phyloP scores from a whole-genome alignment of 169 alveolate genomes.

The Eimeria brunetti region DNA sequence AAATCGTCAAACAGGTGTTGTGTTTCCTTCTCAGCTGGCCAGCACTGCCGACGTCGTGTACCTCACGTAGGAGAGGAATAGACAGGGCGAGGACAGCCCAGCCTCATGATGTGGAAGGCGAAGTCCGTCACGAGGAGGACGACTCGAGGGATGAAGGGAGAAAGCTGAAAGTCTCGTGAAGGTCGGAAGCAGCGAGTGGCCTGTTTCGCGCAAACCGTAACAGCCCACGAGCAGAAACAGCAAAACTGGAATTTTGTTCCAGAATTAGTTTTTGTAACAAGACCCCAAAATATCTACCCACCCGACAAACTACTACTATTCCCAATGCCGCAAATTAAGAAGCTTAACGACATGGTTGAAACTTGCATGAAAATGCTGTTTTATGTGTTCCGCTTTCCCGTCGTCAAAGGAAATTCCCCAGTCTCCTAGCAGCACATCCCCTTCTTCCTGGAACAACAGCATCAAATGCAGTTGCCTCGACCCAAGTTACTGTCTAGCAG shows the following conservation, averaged over 20 bases:
- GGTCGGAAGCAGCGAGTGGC: slow-evolving; percentile 71
- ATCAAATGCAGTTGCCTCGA: background rate
- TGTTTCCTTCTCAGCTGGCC: background rate
- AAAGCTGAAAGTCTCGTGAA: slow-evolving; percentile 32
- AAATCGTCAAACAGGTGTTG: background rate
- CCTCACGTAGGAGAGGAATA: slow-evolving; percentile 77
- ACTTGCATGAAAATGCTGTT: slow-evolving; percentile 30
- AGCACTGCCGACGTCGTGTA: background rate
- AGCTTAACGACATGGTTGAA: background rate
- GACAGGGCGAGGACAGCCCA: slow-evolving; percentile 57
- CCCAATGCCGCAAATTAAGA: background rate
- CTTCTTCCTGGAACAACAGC: slow-evolving; percentile 63
- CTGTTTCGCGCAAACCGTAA: background rate
- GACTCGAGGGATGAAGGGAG: slow-evolving; percentile 66
- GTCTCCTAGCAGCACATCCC: slow-evolving; percentile 72
- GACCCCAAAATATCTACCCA: background rate
- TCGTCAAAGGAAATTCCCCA: slow-evolving; percentile 63
- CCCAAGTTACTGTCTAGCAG: background rate
- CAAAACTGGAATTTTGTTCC: background rate
- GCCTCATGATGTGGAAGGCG: slow-evolving; percentile 70
- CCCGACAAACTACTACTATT: background rate
- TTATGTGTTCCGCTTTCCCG: slow-evolving; percentile 41
- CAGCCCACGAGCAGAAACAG: background rate
- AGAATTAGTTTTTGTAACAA: background rate
- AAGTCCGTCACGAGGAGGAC: slow-evolving; percentile 60